These are phyloP conservation scores for Cucurbita argyrosperma DNA, from an alignment of 306 rosid genomes.

Conservation along the genomic window DNA sequence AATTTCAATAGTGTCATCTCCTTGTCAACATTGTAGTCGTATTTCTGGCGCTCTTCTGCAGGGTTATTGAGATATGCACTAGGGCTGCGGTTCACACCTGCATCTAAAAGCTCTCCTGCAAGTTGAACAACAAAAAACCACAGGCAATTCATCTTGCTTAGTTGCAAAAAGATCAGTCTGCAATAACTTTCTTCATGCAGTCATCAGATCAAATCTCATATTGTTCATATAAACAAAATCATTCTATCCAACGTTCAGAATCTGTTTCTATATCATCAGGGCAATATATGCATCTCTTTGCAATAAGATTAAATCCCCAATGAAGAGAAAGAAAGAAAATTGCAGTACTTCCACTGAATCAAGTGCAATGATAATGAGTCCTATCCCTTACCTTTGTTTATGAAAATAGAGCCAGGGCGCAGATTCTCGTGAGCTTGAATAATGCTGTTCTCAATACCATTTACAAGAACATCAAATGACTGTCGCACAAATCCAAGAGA, in stretches of 20 bases:
- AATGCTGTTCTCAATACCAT: conserved; percentile 84
- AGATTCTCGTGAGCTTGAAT: conserved; percentile 79
- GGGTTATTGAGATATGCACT: conserved; percentile 89
- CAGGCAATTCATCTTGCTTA: not conserved
- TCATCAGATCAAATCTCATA: not conserved
- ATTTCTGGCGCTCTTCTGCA: conserved; percentile 48
- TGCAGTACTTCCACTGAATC: not conserved
- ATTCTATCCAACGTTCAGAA: not conserved
- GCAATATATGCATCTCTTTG: not conserved
- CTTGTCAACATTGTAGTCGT: conserved; percentile 66
- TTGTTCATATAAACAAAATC: not conserved
- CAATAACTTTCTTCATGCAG: not conserved
- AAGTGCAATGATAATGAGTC: not conserved
- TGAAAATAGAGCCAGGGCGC: conserved; percentile 59
- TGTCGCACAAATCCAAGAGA: conserved; percentile 86
- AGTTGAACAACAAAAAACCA: conserved; percentile 10
- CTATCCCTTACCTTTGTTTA: conserved; percentile 46
- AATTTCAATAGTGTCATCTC: conserved; percentile 86
- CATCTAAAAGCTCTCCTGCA: conserved; percentile 77
- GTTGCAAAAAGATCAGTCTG: not conserved
- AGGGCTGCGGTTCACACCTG: conserved; percentile 84
- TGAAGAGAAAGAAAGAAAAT: not conserved
- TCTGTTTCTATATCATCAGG: not conserved
- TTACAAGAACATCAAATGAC: conserved; percentile 73
- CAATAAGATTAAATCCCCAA: not conserved